Base-by-base conservation (phyloP, 331 rosid genomes). In the Malus hybrid region DNA sequence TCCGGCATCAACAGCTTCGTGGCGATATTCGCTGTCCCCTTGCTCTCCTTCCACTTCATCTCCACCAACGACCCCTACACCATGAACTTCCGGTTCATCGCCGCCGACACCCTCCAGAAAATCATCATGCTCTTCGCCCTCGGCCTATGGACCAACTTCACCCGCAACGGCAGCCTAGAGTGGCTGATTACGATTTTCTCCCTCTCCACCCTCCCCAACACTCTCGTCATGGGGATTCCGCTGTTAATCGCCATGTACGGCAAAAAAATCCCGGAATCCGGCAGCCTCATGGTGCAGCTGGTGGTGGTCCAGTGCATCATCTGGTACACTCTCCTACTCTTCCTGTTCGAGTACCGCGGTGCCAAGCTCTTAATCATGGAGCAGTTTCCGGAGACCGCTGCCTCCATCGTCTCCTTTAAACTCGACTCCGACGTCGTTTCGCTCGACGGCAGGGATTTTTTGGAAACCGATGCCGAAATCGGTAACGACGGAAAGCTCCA, bases 1-100 rank as follows among this genome's bases (percentile, higher is more conserved):
- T 92, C 99, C 61, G 99, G 99, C 33, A 92, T 94, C 82, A 94
- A 94, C 89, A 90, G 99, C 2, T 94, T 94, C 81, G 99, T 94
- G 0, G 97, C 99, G 6, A 83, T 94, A 75, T 94, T 94, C 39
- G 99, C 99, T 0, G 99, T 92, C 1, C 97, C 99, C 15, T 86
- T 94, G 0, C 97, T 94, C 0, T 91, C 97, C 5, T 94, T 94
- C 81, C 99, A 94, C 32, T 94, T 94, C 83, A 95, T 95, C 75
- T 89, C 99, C 46, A 61, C 44, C 13, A 95, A 92, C 89, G 36
- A 95, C 32, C 91, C 92, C 0, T 94, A 92, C 81, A 70, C 78
- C 12, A 94, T 94, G 99, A 87, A 90, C 83, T 84, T 90, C 82
- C 85, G 93, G 22, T 94, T 94, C 90, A 78, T 94, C 57, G 97